Percentiles rank a stretch among this genome's conserved stretches.
Conservation (phyloP, 805 yeast genomes). For the Saccharomycopsis schoenii region DNA sequence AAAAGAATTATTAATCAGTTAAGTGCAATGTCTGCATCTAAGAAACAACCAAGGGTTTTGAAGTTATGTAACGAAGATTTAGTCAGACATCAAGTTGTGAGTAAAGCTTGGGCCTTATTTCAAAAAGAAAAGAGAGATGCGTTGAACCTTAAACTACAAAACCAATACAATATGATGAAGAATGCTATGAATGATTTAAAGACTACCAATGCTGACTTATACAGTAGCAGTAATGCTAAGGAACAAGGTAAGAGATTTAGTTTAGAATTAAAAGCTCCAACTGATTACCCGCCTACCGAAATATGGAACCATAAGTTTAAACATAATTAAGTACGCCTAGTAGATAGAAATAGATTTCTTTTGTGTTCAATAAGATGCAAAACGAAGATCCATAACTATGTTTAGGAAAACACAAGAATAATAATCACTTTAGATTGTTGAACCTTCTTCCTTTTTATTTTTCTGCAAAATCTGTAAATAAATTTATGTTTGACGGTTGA, state of each 20-base stretch:
- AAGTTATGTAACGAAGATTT: constrained; percentile 72
- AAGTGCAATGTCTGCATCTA: constrained; percentile 75
- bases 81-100: constrained; percentile 73
- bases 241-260: constrained; percentile 62
- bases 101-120: constrained; percentile 68
- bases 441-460: neutral
- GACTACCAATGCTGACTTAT: constrained; percentile 42
- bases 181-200: constrained; percentile 68
- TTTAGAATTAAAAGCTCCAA: constrained; percentile 76
- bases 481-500: neutral
- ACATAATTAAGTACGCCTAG: constrained; percentile 30
- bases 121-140: constrained; percentile 41
- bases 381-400: too few species aligned
- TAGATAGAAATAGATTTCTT: too few species aligned
- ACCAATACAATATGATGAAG: constrained; percentile 57
- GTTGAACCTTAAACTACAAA: constrained; percentile 33
- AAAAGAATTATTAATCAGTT: constrained; percentile 44
- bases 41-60: constrained; percentile 78
- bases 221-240: constrained; percentile 46
- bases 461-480: neutral
- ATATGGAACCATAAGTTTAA: constrained; percentile 63
- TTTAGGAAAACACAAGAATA: too few species aligned
- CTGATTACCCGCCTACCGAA: constrained; percentile 76
- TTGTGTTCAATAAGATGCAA: too few species aligned
- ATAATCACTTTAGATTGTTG: neutral